These are phyloP conservation scores for Straminergon stramineum DNA, from an alignment of 225 moss, liverwort and hornwort species.

Conservation along the genomic window DNA sequence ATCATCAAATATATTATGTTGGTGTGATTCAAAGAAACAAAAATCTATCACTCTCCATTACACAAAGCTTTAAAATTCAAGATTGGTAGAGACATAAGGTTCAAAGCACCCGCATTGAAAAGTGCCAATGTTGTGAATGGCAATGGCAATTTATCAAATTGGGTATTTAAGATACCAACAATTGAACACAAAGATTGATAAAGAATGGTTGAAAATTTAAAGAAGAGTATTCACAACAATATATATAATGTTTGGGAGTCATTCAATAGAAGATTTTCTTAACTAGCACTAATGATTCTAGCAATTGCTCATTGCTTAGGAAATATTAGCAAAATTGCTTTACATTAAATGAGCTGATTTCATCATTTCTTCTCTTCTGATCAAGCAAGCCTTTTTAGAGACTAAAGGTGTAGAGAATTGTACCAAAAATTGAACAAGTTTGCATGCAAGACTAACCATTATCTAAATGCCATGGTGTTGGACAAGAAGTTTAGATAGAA, in stretches of 20 bases:
- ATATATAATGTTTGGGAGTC: not conserved
- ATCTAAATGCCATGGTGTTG: not conserved
- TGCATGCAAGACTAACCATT: not conserved
- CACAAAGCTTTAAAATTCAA: rapidly evolving
- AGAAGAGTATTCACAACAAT: not conserved
- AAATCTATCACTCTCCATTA: not conserved
- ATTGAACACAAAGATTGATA: not conserved
- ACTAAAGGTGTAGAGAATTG: rapidly evolving
- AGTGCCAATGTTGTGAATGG: not conserved
- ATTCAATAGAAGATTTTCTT: rapidly evolving
- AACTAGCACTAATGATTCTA: not conserved
- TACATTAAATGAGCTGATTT: rapidly evolving
- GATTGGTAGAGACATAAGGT: not conserved
- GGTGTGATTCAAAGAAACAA: not conserved
- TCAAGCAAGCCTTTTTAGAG: not conserved
- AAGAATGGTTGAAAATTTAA: not conserved
- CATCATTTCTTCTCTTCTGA: not conserved
- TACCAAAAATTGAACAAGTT: not conserved
- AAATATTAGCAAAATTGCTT: not conserved
- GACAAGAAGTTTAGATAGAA: not conserved
- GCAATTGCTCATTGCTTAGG: not conserved
- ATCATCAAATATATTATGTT: not conserved
- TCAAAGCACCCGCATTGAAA: rapidly evolving
- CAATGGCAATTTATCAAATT: not conserved
- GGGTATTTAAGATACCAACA: not conserved